Conservation (phyloP, 225 moss, liverwort and hornwort genomes). For the Physcomitrellopsis africana region DNA sequence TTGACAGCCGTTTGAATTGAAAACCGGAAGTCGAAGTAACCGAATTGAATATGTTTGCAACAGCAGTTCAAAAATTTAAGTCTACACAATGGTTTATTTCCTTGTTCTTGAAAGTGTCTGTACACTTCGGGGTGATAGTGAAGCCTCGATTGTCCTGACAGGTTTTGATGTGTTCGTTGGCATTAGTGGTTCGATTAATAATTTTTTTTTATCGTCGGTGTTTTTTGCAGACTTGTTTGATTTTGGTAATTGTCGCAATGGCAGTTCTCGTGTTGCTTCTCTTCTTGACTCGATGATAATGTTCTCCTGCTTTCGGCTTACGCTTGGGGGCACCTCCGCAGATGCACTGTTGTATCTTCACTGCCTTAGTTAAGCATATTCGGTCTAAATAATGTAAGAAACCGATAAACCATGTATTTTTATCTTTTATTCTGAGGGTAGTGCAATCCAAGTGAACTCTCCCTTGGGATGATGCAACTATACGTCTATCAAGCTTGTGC, state of each 20-base stretch:
- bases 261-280: conserved; percentile 57
- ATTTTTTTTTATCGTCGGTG: background rate
- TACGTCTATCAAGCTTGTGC: no score
- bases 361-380: no score
- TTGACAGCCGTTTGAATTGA: conserved; percentile 10
- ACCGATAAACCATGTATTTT: no score
- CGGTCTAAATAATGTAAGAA: no score
- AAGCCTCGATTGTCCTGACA: background rate
- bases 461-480: no score
- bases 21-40: no score
- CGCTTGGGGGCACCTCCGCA: conserved; percentile 4
- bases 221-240: conserved; percentile 60
- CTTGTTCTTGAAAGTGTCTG: background rate
- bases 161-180: background rate
- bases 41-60: no score
- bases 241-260: conserved; percentile 61
- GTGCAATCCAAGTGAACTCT: no score
- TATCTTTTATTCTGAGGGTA: no score
- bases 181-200: background rate
- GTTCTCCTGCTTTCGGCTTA: conserved; percentile 18
- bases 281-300: conserved; percentile 45
- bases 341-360: no score
- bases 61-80: background rate
- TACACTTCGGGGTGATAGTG: background rate
- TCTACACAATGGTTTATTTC: background rate